A percentile compares a stretch with the other conserved stretches of the same genome.
phyloP scores from a whole-genome alignment of 305 asterid genomes.

The Salvia sclarea region DNA sequence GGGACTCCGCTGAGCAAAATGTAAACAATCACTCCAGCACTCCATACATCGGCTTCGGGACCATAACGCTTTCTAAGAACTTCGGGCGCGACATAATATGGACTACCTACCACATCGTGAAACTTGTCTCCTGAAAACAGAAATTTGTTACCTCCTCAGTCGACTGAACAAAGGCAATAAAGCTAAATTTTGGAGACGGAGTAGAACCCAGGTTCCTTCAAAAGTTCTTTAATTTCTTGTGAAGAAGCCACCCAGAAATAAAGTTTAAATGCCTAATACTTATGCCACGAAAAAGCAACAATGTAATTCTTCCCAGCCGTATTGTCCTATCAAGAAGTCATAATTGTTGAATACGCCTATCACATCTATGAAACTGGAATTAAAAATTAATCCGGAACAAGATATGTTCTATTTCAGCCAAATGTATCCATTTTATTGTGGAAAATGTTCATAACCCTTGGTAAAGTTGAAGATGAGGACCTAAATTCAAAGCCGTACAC shows the following conservation, averaged over 20 bases:
- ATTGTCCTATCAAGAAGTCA: slow-evolving; percentile 1
- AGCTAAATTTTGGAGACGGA: not conserved
- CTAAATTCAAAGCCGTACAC: not conserved
- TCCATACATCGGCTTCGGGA: slow-evolving; percentile 78
- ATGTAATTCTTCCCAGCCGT: slow-evolving; percentile 1
- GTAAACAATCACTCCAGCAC: slow-evolving; percentile 80
- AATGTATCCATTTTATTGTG: not conserved
- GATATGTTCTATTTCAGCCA: not conserved
- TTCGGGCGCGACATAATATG: slow-evolving; percentile 84
- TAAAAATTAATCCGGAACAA: slow-evolving; percentile 16
- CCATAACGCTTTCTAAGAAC: slow-evolving; percentile 73
- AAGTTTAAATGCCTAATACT: not conserved
- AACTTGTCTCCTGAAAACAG: slow-evolving; percentile 57
- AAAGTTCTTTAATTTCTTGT: not conserved
- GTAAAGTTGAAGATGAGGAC: slow-evolving; percentile 4
- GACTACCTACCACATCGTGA: slow-evolving; percentile 74
- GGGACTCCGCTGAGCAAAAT: slow-evolving; percentile 81
- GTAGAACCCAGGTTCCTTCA: slow-evolving; percentile 1
- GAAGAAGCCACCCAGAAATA: not conserved
- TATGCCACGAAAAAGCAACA: not conserved
- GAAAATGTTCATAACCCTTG: not conserved
- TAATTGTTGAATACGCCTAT: not conserved
- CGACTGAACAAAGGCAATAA: not conserved
- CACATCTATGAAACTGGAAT: not conserved
- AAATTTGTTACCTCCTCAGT: slow-evolving; percentile 2